Conservation (phyloP, 2,329 filamentous ascomycete genomes). For the Stachybotrys echinatus region DNA sequence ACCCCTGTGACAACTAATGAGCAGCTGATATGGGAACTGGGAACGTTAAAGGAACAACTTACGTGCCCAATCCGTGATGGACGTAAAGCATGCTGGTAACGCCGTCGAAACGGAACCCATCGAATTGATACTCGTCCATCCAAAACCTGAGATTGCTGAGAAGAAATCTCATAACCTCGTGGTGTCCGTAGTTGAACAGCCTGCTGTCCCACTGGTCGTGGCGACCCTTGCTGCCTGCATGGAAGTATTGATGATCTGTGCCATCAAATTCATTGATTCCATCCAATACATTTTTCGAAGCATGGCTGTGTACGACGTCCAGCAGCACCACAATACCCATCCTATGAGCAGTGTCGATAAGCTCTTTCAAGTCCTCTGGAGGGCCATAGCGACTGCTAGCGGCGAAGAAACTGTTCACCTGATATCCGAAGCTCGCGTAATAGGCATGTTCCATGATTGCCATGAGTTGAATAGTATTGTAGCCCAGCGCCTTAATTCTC, state of each 20-base stretch:
- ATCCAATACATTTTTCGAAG: conserved; percentile 94
- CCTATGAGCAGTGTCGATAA: conserved; percentile 90
- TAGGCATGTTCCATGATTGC: conserved; percentile 99
- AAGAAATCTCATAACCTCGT: conserved; percentile 93
- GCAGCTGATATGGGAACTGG: no score
- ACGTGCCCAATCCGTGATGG: conserved; percentile 97
- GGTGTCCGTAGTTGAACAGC: conserved; percentile 92
- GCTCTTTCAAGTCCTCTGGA: conserved; percentile 92
- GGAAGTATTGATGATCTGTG: conserved; percentile 93
- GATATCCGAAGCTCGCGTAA: conserved; percentile 98
- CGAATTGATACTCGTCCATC: conserved; percentile 98
- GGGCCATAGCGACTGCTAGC: conserved; percentile 92
- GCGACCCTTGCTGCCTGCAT: conserved; percentile 73
- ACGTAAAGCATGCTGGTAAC: conserved; percentile 97
- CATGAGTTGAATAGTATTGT: conserved; percentile 98
- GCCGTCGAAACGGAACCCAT: conserved; percentile 96
- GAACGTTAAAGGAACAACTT: conserved; percentile 31
- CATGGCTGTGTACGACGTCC: conserved; percentile 96
- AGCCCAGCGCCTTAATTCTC: conserved; percentile 82
- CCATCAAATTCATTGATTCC: conserved; percentile 95
- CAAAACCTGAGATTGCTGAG: conserved; percentile 95
- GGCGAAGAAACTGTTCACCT: conserved; percentile 98
- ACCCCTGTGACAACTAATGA: conserved; percentile 51
- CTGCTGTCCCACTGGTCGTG: conserved; percentile 96
- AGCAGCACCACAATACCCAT: conserved; percentile 87